These are phyloP conservation scores for Suillus sp. DNA, from an alignment of 768 basidiomycete species.

Conservation along the genomic window DNA sequence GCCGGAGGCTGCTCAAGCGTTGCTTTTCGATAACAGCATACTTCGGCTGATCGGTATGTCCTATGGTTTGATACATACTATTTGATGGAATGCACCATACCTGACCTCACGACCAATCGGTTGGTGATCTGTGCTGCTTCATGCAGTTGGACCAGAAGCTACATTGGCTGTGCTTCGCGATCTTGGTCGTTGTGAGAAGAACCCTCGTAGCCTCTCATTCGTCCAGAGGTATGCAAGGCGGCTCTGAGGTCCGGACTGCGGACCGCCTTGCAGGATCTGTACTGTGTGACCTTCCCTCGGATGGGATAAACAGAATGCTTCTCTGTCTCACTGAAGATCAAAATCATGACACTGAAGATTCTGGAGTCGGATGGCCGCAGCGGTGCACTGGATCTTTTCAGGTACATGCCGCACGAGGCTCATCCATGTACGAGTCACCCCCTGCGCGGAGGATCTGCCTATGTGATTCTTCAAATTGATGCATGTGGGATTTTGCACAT, in stretches of 20 bases:
- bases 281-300: slow-evolving; percentile 35
- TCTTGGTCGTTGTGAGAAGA: slow-evolving; percentile 28
- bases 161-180: slow-evolving; percentile 53
- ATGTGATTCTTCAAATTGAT: too few species aligned
- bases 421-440: slow-evolving; percentile 35
- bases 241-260: slow-evolving; percentile 58
- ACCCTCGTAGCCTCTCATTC: slow-evolving; percentile 36
- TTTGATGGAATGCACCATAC: not conserved
- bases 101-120: slow-evolving; percentile 23
- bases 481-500: too few species aligned
- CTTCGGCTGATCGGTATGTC: slow-evolving; percentile 7
- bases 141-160: slow-evolving; percentile 67
- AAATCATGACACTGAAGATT: slow-evolving; percentile 64
- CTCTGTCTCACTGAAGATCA: slow-evolving; percentile 88
- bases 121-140: slow-evolving; percentile 70
- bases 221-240: slow-evolving; percentile 44
- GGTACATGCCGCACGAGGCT: slow-evolving; percentile 73
- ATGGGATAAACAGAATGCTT: slow-evolving; percentile 33
- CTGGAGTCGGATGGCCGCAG: slow-evolving; percentile 40
- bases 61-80: slow-evolving; percentile 13
- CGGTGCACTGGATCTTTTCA: slow-evolving; percentile 53
- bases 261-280: slow-evolving; percentile 69
- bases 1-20: slow-evolving; percentile 55
- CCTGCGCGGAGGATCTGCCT: too few species aligned
- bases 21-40: slow-evolving; percentile 15